Conservation (phyloP, 441 rosid genomes). For the Eugenia klotzschiana region DNA sequence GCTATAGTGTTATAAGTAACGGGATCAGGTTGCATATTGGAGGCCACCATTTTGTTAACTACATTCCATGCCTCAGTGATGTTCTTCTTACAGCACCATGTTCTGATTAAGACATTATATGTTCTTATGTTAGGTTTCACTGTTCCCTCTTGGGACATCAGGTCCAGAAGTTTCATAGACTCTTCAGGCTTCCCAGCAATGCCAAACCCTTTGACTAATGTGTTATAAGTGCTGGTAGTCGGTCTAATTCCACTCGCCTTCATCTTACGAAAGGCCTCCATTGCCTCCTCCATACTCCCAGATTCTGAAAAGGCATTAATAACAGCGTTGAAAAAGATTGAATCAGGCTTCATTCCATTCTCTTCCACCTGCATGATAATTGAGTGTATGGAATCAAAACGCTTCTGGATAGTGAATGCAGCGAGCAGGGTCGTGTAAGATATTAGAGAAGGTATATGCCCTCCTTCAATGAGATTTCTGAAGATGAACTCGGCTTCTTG, state of each 20-base stretch:
- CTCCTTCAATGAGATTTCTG: slow-evolving; percentile 50
- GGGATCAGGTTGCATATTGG: slow-evolving; percentile 54
- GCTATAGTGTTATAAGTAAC: slow-evolving; percentile 76
- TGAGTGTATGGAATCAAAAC: slow-evolving; percentile 40
- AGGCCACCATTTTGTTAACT: slow-evolving; percentile 51
- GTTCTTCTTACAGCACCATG: slow-evolving; percentile 65
- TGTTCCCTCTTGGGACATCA: slow-evolving; percentile 37
- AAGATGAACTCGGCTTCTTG: slow-evolving; percentile 60
- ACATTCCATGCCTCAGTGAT: slow-evolving; percentile 68
- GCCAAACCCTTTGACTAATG: slow-evolving; percentile 82
- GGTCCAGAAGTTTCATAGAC: slow-evolving; percentile 45
- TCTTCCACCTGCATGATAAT: slow-evolving; percentile 62
- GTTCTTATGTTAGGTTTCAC: slow-evolving; percentile 65
- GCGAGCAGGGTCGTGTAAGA: slow-evolving; percentile 74
- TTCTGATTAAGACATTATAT: slow-evolving; percentile 53
- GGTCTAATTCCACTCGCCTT: slow-evolving; percentile 67
- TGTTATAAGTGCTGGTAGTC: slow-evolving; percentile 64
- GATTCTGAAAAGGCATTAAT: slow-evolving; percentile 81
- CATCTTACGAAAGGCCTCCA: slow-evolving; percentile 65
- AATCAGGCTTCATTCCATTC: slow-evolving; percentile 60
- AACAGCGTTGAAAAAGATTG: slow-evolving; percentile 81
- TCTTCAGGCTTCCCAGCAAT: slow-evolving; percentile 66
- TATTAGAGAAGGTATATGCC: slow-evolving; percentile 71
- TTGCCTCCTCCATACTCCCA: slow-evolving; percentile 67
- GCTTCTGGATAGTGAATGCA: slow-evolving; percentile 59